Evolutionary conservation across 768 basidiomycete species (phyloP), one percentile per base, ranked within the genome.

Genomic region (Leccinum sublutescens): DNA sequence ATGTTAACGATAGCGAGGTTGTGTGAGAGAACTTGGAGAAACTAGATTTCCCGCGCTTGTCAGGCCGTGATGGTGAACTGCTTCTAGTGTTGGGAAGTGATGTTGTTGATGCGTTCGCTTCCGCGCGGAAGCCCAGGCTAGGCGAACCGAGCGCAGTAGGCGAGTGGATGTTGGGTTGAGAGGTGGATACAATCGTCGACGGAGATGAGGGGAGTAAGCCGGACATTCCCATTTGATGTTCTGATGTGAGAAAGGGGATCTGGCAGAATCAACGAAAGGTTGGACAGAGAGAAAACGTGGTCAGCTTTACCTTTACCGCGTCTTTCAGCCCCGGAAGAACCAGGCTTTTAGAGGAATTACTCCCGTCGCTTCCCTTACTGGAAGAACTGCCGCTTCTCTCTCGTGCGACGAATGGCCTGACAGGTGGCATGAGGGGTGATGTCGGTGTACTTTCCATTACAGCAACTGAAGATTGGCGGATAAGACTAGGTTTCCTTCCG

Each of bases 161-260:
- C 15, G 77, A 75, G 36, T 74, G 67, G 15, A 75, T 61, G 58
- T 74, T 77, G 15, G 67, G 69, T 49, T 77, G 78, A 34, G 72
- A 71, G 57, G 62, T 76, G 61, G 74, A 76, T 29, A 71, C 69
- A 21, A 71, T 74, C 29, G 72, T 78, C 36, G 81, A 85, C 9
- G 88, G 89, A 12, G 91, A 91, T 1, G 91, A 89, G 5, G 91
- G 89, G 19, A 90, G 74, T 23, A 92, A 74, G 64, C 91, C 89
- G 14, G 79, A 64, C 72, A 86, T 84, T 33, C 86, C 87, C 17
- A 87, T 71, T 64, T 85, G 85, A 66, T 90, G 85, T 54, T 88
- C 88, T 1, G 85, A 85, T 19, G 86, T 83, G 21, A 88, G 75
- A 12, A 82, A 82, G 1, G 88, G 87, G 47, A 87, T 82, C 87